These are phyloP conservation scores for Axilococcus clingmanii DNA, from an alignment of 139 green algal species.

Conservation along the genomic window DNA sequence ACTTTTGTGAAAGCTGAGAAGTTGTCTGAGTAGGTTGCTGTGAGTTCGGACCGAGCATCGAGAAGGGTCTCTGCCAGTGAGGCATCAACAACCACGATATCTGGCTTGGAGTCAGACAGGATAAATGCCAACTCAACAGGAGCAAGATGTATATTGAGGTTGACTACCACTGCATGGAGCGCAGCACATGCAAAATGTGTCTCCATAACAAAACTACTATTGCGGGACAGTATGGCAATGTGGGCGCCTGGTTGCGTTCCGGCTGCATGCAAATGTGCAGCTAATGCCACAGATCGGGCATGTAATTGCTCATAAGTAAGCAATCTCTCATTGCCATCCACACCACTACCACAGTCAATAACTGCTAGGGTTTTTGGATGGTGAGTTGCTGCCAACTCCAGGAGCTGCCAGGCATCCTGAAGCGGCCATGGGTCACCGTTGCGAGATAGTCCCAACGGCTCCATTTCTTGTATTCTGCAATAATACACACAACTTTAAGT, in stretches of 20 bases:
- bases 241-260: slow-evolving; percentile 37
- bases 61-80: slow-evolving; percentile 11
- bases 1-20: background rate
- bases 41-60: slow-evolving; percentile 1
- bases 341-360: slow-evolving; percentile 40
- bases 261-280: slow-evolving; percentile 10
- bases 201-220: slow-evolving; percentile 46
- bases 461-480: too few relatives aligned
- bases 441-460: too few relatives aligned
- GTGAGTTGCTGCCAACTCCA: slow-evolving; percentile 25
- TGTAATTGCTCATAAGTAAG: slow-evolving; percentile 29
- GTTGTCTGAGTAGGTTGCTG: background rate
- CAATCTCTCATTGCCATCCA: slow-evolving; percentile 2
- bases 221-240: slow-evolving; percentile 58
- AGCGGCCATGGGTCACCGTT: too few relatives aligned
- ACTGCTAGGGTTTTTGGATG: slow-evolving; percentile 32
- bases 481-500: too few relatives aligned
- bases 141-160: slow-evolving; percentile 68
- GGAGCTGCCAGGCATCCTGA: slow-evolving; percentile 23
- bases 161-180: slow-evolving; percentile 60
- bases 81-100: slow-evolving; percentile 39
- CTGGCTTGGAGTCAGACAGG: slow-evolving; percentile 39
- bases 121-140: slow-evolving; percentile 59
- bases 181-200: slow-evolving; percentile 65
- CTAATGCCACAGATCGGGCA: slow-evolving; percentile 16